These are phyloP conservation scores for Cornus florida DNA, from an alignment of 148 eudicot genomes.

Conservation along the genomic window DNA sequence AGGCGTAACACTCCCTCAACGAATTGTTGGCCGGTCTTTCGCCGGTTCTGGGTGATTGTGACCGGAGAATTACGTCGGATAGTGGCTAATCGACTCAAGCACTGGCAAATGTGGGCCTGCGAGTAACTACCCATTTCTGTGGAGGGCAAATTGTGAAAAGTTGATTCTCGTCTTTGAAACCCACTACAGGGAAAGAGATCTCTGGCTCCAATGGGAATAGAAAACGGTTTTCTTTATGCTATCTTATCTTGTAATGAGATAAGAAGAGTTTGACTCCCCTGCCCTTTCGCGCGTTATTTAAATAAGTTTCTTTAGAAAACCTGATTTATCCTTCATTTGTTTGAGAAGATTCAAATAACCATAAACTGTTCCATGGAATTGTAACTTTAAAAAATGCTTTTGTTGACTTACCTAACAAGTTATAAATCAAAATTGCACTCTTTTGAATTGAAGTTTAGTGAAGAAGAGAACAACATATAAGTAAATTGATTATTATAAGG, in stretches of 20 bases:
- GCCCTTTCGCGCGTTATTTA: too few relatives aligned
- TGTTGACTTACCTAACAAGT: too few relatives aligned
- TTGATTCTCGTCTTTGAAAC: background rate
- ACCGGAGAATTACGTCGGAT: slow-evolving; percentile 44
- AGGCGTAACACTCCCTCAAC: slow-evolving; percentile 49
- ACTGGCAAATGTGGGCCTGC: slow-evolving; percentile 70
- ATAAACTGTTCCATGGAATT: too few relatives aligned
- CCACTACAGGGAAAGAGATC: background rate
- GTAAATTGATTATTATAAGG: too few relatives aligned
- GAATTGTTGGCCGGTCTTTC: slow-evolving; percentile 53
- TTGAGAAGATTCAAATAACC: too few relatives aligned
- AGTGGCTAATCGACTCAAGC: slow-evolving; percentile 59
- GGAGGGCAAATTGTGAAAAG: background rate
- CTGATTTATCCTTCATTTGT: too few relatives aligned
- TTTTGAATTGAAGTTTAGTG: too few relatives aligned
- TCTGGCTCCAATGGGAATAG: background rate
- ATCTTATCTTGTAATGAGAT: background rate
- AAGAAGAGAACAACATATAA: too few relatives aligned
- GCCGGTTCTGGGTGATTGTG: slow-evolving; percentile 36
- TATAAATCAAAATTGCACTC: too few relatives aligned
- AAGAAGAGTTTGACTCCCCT: too few relatives aligned
- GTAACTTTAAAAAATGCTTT: too few relatives aligned
- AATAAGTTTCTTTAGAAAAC: too few relatives aligned
- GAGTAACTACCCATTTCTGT: slow-evolving; percentile 23
- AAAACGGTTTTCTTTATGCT: background rate